A percentile compares a stretch with the other conserved stretches of the same genome.
These are phyloP conservation scores for Phlebiopsis gigantea DNA, from an alignment of 768 basidiomycete genomes.

Conservation along the genomic window DNA sequence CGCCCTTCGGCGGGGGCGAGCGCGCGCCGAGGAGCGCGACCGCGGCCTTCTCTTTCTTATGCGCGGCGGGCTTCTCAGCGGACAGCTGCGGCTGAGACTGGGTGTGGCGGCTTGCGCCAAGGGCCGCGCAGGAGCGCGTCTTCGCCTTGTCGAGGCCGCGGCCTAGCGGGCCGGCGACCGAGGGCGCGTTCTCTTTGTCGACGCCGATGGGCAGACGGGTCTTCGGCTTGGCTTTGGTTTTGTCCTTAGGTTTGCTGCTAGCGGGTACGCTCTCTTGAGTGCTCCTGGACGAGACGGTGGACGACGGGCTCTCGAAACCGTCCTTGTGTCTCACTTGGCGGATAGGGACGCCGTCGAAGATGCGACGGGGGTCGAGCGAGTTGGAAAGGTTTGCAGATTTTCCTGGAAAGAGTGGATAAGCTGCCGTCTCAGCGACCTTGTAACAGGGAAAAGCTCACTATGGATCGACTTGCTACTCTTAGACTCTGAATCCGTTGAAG, in stretches of 20 bases:
- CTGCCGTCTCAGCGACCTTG: neutral
- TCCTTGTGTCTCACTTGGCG: neutral
- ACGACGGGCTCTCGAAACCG: slow-evolving; percentile 8
- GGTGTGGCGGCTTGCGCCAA: neutral
- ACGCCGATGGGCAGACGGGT: neutral
- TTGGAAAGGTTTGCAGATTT: slow-evolving; percentile 28
- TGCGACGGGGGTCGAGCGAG: slow-evolving; percentile 16
- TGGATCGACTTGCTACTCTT: slow-evolving; percentile 23
- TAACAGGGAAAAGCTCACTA: slow-evolving; percentile 32
- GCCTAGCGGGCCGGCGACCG: neutral
- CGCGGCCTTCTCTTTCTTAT: neutral
- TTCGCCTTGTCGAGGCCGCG: neutral
- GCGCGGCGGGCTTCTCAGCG: neutral
- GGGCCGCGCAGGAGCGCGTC: neutral
- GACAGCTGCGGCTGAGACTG: neutral
- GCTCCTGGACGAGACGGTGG: slow-evolving; percentile 27
- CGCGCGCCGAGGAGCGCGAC: neutral
- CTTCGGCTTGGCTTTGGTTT: slow-evolving; percentile 11
- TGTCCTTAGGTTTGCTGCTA: slow-evolving; percentile 16
- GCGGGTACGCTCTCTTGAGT: slow-evolving; percentile 24
- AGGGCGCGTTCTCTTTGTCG: slow-evolving; percentile 12
- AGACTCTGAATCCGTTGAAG: neutral
- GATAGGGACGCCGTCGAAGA: slow-evolving; percentile 11
- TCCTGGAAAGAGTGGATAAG: slow-evolving; percentile 25
- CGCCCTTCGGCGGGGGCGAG: neutral